Evolutionary conservation across 345 rosid genomes (phyloP), one percentile per base, ranked within the genome.

Genomic region (Hibiscus mutabilis): DNA sequence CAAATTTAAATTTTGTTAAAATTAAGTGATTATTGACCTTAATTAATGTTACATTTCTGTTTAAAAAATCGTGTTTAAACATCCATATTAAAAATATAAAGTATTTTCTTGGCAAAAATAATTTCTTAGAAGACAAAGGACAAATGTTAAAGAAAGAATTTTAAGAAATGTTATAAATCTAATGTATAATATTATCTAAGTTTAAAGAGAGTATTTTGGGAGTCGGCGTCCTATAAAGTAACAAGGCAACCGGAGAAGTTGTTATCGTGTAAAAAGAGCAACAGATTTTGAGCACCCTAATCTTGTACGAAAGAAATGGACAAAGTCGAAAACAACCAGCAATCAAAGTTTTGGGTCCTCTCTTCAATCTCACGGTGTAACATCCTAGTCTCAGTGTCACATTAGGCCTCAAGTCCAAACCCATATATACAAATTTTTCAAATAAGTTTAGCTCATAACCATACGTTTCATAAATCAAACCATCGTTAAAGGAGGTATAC

Each of bases 291-390:
- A 65, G 37, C 18, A 37, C 21, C 21, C 8, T 53, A 51, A 14
- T 51, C 55, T 67, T 1, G 42, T 10, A 25, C 9, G 47, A 19
- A 40, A 12, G 58, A 53, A 55, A 79, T 79, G 79, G n/a, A n/a
- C n/a, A n/a, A n/a, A n/a, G n/a, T n/a, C n/a, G n/a, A n/a, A n/a
- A n/a, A n/a, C n/a, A n/a, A n/a, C n/a, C n/a, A n/a, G n/a, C n/a
- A n/a, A n/a, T n/a, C n/a, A n/a, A n/a, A n/a, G n/a, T n/a, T n/a
- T n/a, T n/a, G n/a, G n/a, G n/a, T n/a, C n/a, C n/a, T n/a, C n/a
- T n/a, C n/a, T n/a, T n/a, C n/a, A n/a, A n/a, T n/a, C n/a, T n/a
- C n/a, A n/a, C n/a, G n/a, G n/a, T n/a, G n/a, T n/a, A n/a, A n/a
- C n/a, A n/a, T n/a, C n/a, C n/a, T n/a, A n/a, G n/a, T n/a, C n/a